phyloP scores from a whole-genome alignment of 352 stramenopile genomes.

The Globisporangium carolinianum region DNA sequence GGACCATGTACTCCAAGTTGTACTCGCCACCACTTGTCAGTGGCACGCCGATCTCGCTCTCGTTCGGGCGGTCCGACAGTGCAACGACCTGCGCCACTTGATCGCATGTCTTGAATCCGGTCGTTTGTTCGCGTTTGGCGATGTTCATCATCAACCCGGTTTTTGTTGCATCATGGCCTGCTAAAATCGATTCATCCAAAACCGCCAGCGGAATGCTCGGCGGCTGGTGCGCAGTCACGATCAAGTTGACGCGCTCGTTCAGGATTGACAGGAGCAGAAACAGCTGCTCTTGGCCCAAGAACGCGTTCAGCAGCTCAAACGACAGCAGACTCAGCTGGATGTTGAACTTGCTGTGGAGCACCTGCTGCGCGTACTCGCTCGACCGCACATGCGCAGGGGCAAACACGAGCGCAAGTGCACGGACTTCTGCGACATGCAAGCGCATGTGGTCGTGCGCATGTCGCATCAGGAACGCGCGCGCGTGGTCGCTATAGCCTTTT shows the following conservation, averaged over 20 bases:
- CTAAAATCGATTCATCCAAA: constrained; percentile 35
- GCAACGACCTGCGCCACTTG: constrained; percentile 50
- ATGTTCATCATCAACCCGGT: constrained; percentile 33
- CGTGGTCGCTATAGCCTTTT: constrained; percentile 48
- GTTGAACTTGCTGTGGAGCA: constrained; percentile 81
- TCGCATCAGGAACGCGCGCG: constrained; percentile 48
- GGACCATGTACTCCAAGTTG: constrained; percentile 71
- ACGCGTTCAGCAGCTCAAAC: constrained; percentile 77
- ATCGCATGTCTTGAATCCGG: constrained; percentile 44
- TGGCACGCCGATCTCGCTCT: constrained; percentile 61
- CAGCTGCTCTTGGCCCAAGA: constrained; percentile 69
- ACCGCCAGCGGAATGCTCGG: constrained; percentile 59
- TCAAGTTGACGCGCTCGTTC: constrained; percentile 70
- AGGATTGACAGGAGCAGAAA: constrained; percentile 73
- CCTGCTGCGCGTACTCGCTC: constrained; percentile 75
- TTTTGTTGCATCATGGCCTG: neutral
- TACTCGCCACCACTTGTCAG: constrained; percentile 51
- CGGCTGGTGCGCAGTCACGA: constrained; percentile 59
- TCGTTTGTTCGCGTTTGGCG: constrained; percentile 23
- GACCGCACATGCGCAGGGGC: constrained; percentile 47
- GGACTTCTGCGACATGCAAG: constrained; percentile 65
- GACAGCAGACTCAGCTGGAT: constrained; percentile 76
- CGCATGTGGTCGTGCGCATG: constrained; percentile 59
- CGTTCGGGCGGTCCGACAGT: constrained; percentile 40
- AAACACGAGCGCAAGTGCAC: constrained; percentile 53